Percentiles rank a stretch among this genome's conserved stretches.
Evolutionary conservation across 352 stramenopile genomes (phyloP).

Genomic region (Globisporangium paroecandrum): DNA sequence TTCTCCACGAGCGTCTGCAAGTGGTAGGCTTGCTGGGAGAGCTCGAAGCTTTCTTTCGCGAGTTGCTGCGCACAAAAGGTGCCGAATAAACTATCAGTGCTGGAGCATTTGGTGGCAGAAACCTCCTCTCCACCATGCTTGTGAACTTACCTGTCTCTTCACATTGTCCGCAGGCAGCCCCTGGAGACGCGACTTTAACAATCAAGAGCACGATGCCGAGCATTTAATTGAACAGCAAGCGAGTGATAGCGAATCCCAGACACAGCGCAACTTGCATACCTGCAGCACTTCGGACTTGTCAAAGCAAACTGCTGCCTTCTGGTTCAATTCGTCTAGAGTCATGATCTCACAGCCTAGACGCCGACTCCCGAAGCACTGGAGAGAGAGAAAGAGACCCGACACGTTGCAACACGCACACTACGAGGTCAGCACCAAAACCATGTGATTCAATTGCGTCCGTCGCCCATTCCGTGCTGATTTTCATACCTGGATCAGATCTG

Average conservation of each 20-base stretch:
- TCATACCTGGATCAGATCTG: conserved; percentile 17
- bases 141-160: background rate
- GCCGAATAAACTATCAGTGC: too few species aligned
- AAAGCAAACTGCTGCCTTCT: conserved; percentile 30
- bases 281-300: conserved; percentile 32
- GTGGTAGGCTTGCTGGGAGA: conserved; percentile 55
- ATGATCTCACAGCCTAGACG: conserved; percentile 32
- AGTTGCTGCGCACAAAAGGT: conserved; percentile 22
- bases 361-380: conserved; percentile 24
- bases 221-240: background rate
- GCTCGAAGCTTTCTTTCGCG: conserved; percentile 32
- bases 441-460: too few species aligned
- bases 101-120: background rate
- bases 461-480: too few species aligned
- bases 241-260: background rate
- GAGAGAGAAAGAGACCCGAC: background rate
- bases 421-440: too few species aligned
- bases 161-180: conserved; percentile 9
- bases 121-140: background rate
- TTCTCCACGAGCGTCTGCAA: conserved; percentile 40
- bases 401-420: too few species aligned
- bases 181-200: conserved; percentile 11
- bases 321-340: conserved; percentile 21
- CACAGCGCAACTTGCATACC: conserved; percentile 14
- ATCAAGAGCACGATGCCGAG: background rate